Evolutionary conservation across 2,329 filamentous ascomycete species (phyloP), one percentile per base, ranked within the genome.

Genomic region (Colletotrichum musicola): DNA sequence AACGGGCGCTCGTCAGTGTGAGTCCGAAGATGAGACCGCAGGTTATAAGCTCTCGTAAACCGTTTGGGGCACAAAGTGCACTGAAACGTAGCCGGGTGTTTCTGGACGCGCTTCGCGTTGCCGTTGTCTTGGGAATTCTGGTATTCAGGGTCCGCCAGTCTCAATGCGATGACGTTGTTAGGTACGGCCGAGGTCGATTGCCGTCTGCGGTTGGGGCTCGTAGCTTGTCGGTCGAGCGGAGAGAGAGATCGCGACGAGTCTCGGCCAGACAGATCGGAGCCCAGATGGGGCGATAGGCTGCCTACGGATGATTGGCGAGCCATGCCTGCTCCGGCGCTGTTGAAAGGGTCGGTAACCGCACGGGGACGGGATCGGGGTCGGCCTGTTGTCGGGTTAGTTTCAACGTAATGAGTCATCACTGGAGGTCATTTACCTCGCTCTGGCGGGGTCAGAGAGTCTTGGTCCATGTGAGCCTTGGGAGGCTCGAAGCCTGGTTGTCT

Each of bases 1-100:
- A 98, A 99, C 0, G 96, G 96, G 55, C 96, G 89, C 83, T 99
- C 96, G 75, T 99, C 96, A 0, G 96, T 99, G 77, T 99, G 96
- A 0, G 96, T 99, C 54, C 96, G 92, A 68, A 98, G 81, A 82
- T 99, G 96, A 50, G 95, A 98, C 14, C 96, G 93, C 62, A 99
- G 83, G 76, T 99, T 99, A 82, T 99, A 99, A 0, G 96, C 96
- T 65, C 96, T 89, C 0, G 96, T 99, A 77, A 99, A 99, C 16
- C 94, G 90, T 80, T 99, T 99, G 0, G 96, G 95, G 74, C 96
- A 99, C 9, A 98, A 84, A 10, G 83, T 93, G 79, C 96, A 99
- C 77, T 98, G 95, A 81, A 98, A 99, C 0, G 95, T 99, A 6
- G 96, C 96, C 0, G 96, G 96, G 74, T 99, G 96, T 77, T 99